Evolutionary conservation across 2,329 filamentous ascomycete species (phyloP).

Genomic region (Arthrobotrys iridis): DNA sequence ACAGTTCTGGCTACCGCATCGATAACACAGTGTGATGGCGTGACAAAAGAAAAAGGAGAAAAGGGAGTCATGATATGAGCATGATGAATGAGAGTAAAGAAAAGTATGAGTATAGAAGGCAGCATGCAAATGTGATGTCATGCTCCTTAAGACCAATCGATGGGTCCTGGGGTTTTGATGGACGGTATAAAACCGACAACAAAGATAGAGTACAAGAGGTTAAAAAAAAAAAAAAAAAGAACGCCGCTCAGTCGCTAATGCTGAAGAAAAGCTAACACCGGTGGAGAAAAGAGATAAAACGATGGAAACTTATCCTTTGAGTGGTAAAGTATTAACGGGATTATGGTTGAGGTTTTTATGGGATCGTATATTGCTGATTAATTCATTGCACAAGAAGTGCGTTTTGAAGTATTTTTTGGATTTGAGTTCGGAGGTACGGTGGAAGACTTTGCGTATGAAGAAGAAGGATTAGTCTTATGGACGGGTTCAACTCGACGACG

Average conservation of each 20-base stretch:
- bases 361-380: background rate
- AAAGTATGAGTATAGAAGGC: background rate
- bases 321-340: constrained; percentile 2
- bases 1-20: background rate
- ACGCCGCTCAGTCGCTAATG: constrained; percentile 54
- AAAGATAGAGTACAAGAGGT: background rate
- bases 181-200: background rate
- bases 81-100: background rate
- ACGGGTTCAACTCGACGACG: background rate
- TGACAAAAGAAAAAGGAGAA: background rate
- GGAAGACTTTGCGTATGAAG: too few species aligned
- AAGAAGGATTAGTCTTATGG: too few species aligned
- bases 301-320: background rate
- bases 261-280: constrained; percentile 44
- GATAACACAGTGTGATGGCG: background rate
- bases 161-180: background rate
- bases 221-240: constrained; percentile 14
- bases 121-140: constrained; percentile 8
- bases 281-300: background rate
- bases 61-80: background rate
- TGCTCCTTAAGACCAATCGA: background rate
- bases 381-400: background rate
- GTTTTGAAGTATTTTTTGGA: background rate
- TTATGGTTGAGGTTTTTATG: too few species aligned
- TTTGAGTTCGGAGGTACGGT: too few species aligned